Percentiles rank a stretch among this genome's conserved stretches.
phyloP scores from a whole-genome alignment of 2,329 filamentous ascomycete species.

The Zymoseptoria crescenta region DNA sequence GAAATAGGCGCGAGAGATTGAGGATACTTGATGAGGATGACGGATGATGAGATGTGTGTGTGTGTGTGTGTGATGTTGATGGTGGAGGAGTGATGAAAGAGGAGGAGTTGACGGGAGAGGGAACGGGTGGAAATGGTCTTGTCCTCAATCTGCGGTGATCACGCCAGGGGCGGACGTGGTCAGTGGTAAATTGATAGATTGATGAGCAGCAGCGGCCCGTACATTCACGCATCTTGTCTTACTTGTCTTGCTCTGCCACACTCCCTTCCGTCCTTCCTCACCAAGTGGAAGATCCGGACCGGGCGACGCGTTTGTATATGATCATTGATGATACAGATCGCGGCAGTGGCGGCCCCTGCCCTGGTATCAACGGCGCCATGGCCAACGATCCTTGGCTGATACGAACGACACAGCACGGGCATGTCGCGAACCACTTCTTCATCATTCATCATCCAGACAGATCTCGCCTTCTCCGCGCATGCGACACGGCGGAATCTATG shows the following conservation, averaged over 20 bases:
- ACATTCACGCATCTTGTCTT: neutral
- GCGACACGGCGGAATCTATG: no score
- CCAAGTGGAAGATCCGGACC: neutral
- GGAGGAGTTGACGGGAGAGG: neutral
- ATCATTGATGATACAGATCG: no score
- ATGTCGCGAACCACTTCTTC: no score
- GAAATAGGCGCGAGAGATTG: neutral
- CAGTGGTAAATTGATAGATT: neutral
- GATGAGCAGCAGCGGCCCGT: neutral
- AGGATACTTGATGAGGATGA: neutral
- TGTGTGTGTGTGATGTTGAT: neutral
- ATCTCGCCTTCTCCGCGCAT: no score
- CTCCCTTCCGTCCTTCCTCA: neutral
- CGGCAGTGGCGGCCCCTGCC: no score
- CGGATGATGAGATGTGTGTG: no score
- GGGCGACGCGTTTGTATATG: neutral
- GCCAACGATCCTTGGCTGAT: no score
- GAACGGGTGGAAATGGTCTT: neutral
- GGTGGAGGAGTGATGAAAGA: neutral
- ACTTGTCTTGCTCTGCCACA: neutral
- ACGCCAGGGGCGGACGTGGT: no score
- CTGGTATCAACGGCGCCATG: no score
- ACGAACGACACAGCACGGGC: no score
- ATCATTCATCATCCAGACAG: no score
- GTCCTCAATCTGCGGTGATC: neutral